Conservation (phyloP, 208 protist genomes). For the Crithidia brevicula region DNA sequence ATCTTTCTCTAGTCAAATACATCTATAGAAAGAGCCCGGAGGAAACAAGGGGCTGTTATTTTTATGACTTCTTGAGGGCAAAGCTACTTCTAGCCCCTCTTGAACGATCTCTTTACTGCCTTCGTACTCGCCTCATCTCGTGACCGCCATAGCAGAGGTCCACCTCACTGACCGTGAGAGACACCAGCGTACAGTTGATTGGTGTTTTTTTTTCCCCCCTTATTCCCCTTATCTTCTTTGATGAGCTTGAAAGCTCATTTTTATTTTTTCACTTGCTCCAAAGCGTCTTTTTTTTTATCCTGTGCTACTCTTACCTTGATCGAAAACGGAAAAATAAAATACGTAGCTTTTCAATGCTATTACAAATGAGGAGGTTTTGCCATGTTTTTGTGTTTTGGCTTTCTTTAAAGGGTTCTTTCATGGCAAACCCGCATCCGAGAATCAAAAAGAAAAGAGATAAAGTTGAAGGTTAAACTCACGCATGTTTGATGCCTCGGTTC, state of each 20-base stretch:
- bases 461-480: background rate
- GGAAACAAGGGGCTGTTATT: background rate
- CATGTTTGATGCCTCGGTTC: background rate
- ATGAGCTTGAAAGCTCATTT: too few species aligned
- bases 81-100: conserved; percentile 8
- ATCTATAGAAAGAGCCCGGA: too few species aligned
- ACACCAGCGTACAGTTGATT: too few species aligned
- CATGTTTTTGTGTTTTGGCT: background rate
- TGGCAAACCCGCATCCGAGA: background rate
- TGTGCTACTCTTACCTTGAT: too few species aligned
- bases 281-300: too few species aligned
- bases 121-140: background rate
- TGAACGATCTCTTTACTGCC: conserved; percentile 3
- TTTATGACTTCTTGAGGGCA: conserved; percentile 17
- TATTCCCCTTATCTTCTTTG: background rate
- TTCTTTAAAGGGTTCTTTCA: background rate
- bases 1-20: background rate
- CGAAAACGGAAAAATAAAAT: too few species aligned
- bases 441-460: background rate
- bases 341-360: too few species aligned
- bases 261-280: background rate
- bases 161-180: too few species aligned
- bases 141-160: too few species aligned
- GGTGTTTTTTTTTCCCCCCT: conserved; percentile 12
- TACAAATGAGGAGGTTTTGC: too few species aligned